Evolutionary conservation across 257 asterid genomes (phyloP).

Genomic region (Capsicum chinense): DNA sequence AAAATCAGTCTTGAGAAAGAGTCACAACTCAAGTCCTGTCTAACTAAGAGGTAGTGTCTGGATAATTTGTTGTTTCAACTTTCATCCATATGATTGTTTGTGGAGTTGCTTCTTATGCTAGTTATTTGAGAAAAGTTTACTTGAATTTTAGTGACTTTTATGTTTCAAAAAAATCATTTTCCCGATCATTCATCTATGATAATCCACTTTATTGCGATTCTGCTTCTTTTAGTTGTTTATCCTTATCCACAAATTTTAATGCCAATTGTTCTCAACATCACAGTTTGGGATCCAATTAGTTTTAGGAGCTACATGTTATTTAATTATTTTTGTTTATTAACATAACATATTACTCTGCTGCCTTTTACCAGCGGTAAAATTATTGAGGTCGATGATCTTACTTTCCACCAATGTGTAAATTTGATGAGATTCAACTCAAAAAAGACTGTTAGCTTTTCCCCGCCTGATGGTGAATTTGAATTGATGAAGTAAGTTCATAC

Average conservation of each 20-base stretch:
- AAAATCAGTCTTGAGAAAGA: constrained; percentile 99
- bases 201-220: not conserved
- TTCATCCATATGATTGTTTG: not conserved
- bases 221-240: constrained; percentile 1
- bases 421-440: constrained; percentile 98
- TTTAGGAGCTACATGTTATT: constrained; percentile 3
- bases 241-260: not conserved
- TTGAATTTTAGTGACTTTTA: not conserved
- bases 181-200: constrained; percentile 18
- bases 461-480: constrained; percentile 99
- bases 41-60: constrained; percentile 73
- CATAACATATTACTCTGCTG: not conserved
- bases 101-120: not conserved
- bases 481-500: constrained; percentile 87
- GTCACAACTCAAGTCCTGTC: constrained; percentile 96
- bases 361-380: constrained; percentile 88
- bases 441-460: constrained; percentile 98
- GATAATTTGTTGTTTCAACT: not conserved
- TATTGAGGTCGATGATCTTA: constrained; percentile 98
- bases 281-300: not conserved
- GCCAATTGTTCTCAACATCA: not conserved
- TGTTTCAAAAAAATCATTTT: not conserved
- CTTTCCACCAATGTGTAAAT: constrained; percentile 99
- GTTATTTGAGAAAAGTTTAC: not conserved
- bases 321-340: not conserved